Evolutionary conservation across 2,329 filamentous ascomycete genomes (phyloP).

Genomic region (Dactylellina drechsleri): DNA sequence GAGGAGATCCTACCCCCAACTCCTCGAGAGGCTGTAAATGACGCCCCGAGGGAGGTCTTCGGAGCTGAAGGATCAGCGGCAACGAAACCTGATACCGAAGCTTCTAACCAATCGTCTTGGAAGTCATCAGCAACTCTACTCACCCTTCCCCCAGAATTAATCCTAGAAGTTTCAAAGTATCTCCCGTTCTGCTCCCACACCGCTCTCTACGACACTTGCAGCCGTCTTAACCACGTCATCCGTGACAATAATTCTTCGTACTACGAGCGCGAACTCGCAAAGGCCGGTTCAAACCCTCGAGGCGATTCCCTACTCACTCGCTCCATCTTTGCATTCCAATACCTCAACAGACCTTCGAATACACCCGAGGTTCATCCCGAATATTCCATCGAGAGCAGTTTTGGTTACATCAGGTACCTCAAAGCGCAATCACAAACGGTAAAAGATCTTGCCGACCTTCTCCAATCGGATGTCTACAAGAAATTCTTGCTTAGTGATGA

Average conservation of each 20-base stretch:
- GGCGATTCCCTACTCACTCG: constrained; percentile 51
- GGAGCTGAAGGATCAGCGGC: neutral
- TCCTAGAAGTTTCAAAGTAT: constrained; percentile 52
- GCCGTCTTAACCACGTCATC: constrained; percentile 48
- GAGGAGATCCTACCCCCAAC: constrained; percentile 14
- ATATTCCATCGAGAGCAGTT: constrained; percentile 43
- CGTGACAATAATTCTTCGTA: constrained; percentile 51
- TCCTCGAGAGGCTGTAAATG: neutral
- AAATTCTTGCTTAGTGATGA: constrained; percentile 40
- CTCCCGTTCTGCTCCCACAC: constrained; percentile 53
- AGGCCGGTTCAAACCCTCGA: constrained; percentile 50
- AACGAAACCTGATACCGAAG: constrained; percentile 6
- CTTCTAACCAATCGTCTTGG: constrained; percentile 9
- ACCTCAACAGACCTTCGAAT: constrained; percentile 42
- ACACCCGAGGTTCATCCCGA: constrained; percentile 40
- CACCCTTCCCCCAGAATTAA: constrained; percentile 48
- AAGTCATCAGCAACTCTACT: constrained; percentile 32
- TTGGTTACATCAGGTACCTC: constrained; percentile 50
- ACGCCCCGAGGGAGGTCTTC: neutral
- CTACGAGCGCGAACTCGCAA: constrained; percentile 50
- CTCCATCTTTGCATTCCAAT: constrained; percentile 54
- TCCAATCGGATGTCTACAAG: constrained; percentile 40
- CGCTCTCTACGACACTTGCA: constrained; percentile 49
- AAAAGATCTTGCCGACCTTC: constrained; percentile 48
- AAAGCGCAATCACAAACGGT: constrained; percentile 43